A percentile compares a stretch with the other conserved stretches of the same genome.
Conservation (phyloP, 2,329 filamentous ascomycete species). For the Trichoderma sp. region DNA sequence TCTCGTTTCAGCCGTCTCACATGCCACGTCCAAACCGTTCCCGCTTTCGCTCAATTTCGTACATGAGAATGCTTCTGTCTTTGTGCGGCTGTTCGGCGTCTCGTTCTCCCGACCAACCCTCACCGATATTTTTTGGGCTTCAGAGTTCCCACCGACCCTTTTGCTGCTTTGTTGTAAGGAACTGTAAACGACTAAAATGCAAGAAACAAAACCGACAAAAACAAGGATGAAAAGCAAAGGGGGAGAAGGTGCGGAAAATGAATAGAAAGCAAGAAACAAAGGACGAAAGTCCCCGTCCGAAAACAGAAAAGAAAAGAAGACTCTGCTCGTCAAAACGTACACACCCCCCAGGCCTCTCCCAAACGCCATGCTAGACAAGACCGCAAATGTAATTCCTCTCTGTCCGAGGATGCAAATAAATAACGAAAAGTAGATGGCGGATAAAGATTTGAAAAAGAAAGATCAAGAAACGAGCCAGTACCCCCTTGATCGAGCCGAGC, state of each 20-base stretch:
- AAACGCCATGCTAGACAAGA: conserved; percentile 41
- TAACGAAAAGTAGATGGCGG: conserved; percentile 1
- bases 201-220: neutral
- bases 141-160: conserved; percentile 16
- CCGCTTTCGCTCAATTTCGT: neutral
- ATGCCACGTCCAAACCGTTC: neutral
- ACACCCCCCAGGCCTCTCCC: conserved; percentile 30
- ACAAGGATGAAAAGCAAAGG: neutral
- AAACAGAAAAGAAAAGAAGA: conserved; percentile 25
- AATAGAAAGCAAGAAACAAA: neutral
- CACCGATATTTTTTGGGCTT: conserved; percentile 17
- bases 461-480: conserved; percentile 4
- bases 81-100: neutral
- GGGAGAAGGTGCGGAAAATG: neutral
- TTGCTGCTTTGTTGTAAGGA: conserved; percentile 12
- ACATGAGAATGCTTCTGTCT: neutral
- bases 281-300: neutral
- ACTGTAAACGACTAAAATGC: conserved; percentile 1
- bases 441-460: conserved; percentile 16
- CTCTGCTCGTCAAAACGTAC: conserved; percentile 22
- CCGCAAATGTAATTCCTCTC: conserved; percentile 24
- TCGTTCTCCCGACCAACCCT: neutral
- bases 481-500: conserved; percentile 17
- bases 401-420: conserved; percentile 28
- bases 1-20: conserved; percentile 14